These are phyloP conservation scores for Kernera saxatilis DNA, from an alignment of 345 rosid genomes.

Conservation along the genomic window DNA sequence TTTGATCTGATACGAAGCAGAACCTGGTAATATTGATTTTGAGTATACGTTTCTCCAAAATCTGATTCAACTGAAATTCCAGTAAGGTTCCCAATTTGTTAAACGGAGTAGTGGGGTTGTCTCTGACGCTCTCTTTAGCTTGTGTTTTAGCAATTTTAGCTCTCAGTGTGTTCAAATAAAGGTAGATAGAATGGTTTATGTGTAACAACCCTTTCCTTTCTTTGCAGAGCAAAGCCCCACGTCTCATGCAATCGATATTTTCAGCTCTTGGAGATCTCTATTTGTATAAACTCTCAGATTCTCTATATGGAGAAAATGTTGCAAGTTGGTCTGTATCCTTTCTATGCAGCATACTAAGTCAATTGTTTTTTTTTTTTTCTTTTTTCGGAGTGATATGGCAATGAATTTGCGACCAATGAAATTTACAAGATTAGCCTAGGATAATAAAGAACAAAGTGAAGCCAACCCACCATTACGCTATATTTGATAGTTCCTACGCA, in stretches of 20 bases:
- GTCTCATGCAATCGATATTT: conserved; percentile 73
- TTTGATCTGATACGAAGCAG: neutral
- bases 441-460: neutral
- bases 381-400: neutral
- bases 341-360: neutral
- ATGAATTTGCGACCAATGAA: neutral
- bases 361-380: neutral
- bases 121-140: neutral
- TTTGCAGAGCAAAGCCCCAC: conserved; percentile 62
- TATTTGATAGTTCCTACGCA: neutral
- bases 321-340: conserved; percentile 94
- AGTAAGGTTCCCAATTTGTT: neutral
- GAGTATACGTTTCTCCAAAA: neutral
- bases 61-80: neutral
- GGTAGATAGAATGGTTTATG: neutral
- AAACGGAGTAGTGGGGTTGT: neutral
- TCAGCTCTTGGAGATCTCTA: conserved; percentile 89
- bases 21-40: neutral
- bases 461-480: neutral
- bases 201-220: neutral
- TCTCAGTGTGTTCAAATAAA: neutral
- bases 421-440: neutral
- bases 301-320: conserved; percentile 46
- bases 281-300: conserved; percentile 58
- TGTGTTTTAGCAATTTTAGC: neutral